A percentile compares a stretch with the other conserved stretches of the same genome.
phyloP scores from a whole-genome alignment of 2,329 filamentous ascomycete genomes.

The Aphanoascus verrucosus region DNA sequence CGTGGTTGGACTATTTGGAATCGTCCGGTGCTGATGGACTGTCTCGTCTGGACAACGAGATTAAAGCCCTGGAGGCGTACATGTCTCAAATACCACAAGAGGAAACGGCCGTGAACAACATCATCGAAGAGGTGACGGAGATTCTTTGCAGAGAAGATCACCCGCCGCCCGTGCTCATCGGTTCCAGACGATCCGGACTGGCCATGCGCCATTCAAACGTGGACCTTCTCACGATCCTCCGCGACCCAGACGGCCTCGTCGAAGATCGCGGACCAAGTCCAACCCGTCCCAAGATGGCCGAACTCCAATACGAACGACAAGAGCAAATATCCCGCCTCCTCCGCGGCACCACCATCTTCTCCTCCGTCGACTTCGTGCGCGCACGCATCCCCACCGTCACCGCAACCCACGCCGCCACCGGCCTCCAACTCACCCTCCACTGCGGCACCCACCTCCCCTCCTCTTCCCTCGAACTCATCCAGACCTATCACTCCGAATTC shows the following conservation, averaged over 20 bases:
- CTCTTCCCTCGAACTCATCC: conserved; percentile 35
- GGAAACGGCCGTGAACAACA: conserved; percentile 21
- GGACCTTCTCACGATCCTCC: conserved; percentile 37
- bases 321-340: conserved; percentile 20
- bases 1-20: conserved; percentile 27
- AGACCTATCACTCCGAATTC: conserved; percentile 40
- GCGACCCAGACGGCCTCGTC: conserved; percentile 19
- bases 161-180: conserved; percentile 37
- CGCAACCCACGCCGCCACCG: conserved; percentile 37
- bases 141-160: conserved; percentile 20
- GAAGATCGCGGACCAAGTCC: conserved; percentile 24
- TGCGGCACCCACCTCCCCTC: conserved; percentile 31
- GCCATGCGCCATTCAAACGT: conserved; percentile 45
- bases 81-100: conserved; percentile 38
- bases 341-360: conserved; percentile 18
- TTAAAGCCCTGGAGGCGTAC: conserved; percentile 37
- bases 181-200: conserved; percentile 45
- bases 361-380: conserved; percentile 16
- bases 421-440: conserved; percentile 44
- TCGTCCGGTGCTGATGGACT: conserved; percentile 17
- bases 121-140: conserved; percentile 23
- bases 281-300: conserved; percentile 24
- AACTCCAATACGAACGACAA: conserved; percentile 20
- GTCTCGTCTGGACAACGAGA: conserved; percentile 35
- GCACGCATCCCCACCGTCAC: conserved; percentile 27